Conservation (phyloP, 2,329 filamentous ascomycete species). For the Nectriaceae sp. region DNA sequence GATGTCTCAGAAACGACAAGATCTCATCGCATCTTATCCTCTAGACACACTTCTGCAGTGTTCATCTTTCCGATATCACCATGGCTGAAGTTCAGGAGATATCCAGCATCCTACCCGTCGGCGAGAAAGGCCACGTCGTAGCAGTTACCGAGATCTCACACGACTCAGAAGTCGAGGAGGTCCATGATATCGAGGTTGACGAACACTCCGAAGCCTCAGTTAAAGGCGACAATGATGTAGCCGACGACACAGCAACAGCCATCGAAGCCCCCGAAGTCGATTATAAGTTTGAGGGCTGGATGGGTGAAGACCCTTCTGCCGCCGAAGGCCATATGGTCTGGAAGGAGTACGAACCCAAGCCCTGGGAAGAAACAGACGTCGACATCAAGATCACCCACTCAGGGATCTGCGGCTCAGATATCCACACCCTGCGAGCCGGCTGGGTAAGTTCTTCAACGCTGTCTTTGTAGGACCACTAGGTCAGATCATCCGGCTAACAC, state of each 20-base stretch:
- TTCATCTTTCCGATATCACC: background rate
- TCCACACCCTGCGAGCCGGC: conserved; percentile 59
- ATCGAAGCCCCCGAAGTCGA: conserved; percentile 16
- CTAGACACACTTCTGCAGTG: background rate
- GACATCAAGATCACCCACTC: conserved; percentile 68
- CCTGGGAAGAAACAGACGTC: conserved; percentile 66
- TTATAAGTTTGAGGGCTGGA: conserved; percentile 55
- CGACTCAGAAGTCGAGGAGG: background rate
- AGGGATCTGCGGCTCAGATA: conserved; percentile 64
- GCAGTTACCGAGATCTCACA: too few species aligned
- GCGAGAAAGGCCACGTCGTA: too few species aligned
- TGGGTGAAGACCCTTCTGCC: conserved; percentile 43
- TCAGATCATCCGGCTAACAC: conserved; percentile 1
- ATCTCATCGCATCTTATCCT: too few species aligned
- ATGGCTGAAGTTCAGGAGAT: background rate
- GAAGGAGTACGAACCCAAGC: conserved; percentile 61
- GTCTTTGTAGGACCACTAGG: conserved; percentile 5
- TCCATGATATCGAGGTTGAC: background rate
- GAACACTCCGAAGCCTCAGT: background rate
- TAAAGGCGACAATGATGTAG: background rate
- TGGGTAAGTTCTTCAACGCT: conserved; percentile 38
- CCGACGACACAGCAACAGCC: background rate
- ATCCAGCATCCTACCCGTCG: too few species aligned
- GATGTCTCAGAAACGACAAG: too few species aligned
- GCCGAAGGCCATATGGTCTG: conserved; percentile 56